phyloP scores from a whole-genome alignment of 345 rosid species.

The Reutealis trisperma region DNA sequence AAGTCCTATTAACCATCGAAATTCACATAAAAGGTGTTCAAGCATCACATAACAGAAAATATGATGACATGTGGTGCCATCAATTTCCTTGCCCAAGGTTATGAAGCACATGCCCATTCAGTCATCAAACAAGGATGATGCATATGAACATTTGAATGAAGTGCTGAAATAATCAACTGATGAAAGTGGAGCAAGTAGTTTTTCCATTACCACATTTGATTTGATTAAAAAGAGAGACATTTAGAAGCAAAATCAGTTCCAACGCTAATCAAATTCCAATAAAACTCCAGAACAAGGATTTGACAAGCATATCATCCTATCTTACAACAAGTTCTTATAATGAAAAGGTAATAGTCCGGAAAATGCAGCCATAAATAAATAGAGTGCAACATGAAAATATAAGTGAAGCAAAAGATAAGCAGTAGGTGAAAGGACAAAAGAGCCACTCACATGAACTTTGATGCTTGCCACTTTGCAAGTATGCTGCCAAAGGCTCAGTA shows the following conservation, averaged over 20 bases:
- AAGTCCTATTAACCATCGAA: too few relatives aligned
- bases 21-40: too few relatives aligned
- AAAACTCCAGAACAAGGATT: background rate
- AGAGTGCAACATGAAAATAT: background rate
- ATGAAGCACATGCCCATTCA: too few relatives aligned
- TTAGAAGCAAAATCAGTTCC: background rate
- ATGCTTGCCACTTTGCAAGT: constrained; percentile 80
- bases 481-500: constrained; percentile 93
- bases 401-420: background rate
- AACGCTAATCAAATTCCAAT: background rate
- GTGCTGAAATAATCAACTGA: background rate
- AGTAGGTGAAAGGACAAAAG: background rate
- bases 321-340: background rate
- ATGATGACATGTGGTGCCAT: too few relatives aligned
- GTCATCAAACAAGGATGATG: too few relatives aligned
- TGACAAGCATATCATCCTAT: background rate
- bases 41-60: too few relatives aligned
- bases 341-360: background rate
- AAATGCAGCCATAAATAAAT: background rate
- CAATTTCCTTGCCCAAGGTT: too few relatives aligned
- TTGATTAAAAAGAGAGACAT: background rate
- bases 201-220: background rate
- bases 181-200: background rate
- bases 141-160: too few relatives aligned
- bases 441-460: constrained; percentile 69